Conservation (phyloP, 108 stramenopile genomes). For the Aureococcus anophagefferens region DNA sequence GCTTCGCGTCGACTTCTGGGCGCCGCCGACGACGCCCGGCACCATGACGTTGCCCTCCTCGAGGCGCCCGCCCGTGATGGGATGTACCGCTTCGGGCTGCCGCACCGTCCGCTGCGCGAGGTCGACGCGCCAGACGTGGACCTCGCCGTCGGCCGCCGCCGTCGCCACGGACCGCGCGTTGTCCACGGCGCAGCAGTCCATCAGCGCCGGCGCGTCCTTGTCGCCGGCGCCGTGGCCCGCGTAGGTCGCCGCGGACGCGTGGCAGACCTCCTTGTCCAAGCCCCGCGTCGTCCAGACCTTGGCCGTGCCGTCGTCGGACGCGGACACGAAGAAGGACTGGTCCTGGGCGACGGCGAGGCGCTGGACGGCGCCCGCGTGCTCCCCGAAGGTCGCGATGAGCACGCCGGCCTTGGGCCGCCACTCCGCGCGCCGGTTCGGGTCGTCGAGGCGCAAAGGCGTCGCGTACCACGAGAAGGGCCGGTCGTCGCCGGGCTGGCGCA, state of each 20-base stretch:
- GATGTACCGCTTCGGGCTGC: no score
- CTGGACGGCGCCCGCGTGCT: slow-evolving; percentile 70
- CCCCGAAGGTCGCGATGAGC: slow-evolving; percentile 59
- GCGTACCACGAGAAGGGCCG: slow-evolving; percentile 6
- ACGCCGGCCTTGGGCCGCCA: slow-evolving; percentile 70
- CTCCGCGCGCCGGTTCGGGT: slow-evolving; percentile 10
- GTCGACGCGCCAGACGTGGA: slow-evolving; percentile 79
- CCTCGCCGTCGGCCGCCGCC: slow-evolving; percentile 67
- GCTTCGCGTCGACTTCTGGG: neutral
- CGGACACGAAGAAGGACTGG: slow-evolving; percentile 78
- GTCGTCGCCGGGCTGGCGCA: slow-evolving; percentile 11
- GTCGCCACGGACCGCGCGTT: slow-evolving; percentile 77
- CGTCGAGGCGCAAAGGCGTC: neutral
- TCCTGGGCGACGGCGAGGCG: slow-evolving; percentile 79
- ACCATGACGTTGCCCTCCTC: neutral
- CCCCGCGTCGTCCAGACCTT: slow-evolving; percentile 78
- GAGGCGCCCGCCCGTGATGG: neutral
- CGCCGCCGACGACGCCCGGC: neutral
- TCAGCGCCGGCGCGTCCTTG: slow-evolving; percentile 32
- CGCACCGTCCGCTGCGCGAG: slow-evolving; percentile 13
- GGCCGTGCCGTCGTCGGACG: slow-evolving; percentile 76
- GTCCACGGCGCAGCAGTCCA: slow-evolving; percentile 77
- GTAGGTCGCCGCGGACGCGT: slow-evolving; percentile 72
- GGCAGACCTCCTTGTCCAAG: slow-evolving; percentile 60
- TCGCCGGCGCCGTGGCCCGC: slow-evolving; percentile 40